Conservation (phyloP, 441 rosid species). For the Dalechampia spathulata region DNA sequence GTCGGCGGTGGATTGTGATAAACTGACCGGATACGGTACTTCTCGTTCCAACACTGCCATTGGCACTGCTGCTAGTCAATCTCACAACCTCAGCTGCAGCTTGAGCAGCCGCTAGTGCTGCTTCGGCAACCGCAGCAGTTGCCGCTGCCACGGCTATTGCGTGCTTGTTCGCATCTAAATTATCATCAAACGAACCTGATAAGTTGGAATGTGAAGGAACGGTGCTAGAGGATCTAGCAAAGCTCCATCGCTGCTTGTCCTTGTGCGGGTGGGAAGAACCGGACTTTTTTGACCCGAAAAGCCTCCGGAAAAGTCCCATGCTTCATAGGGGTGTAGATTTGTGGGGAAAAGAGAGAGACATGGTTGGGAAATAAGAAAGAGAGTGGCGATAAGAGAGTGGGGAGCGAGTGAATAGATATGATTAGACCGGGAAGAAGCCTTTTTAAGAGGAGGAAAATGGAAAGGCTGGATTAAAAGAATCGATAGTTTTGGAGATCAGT, state of each 20-base stretch:
- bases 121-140: constrained; percentile 74
- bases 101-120: constrained; percentile 73
- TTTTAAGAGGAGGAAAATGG: too few species aligned
- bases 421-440: too few species aligned
- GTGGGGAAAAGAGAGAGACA: not conserved
- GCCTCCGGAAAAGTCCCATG: constrained; percentile 75
- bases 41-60: constrained; percentile 39
- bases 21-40: constrained; percentile 16
- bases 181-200: constrained; percentile 16
- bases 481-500: too few species aligned
- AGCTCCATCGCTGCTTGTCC: constrained; percentile 71
- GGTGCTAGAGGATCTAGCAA: constrained; percentile 55
- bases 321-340: constrained; percentile 22
- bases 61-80: constrained; percentile 53
- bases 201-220: constrained; percentile 12
- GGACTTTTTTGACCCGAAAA: constrained; percentile 49
- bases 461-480: too few species aligned
- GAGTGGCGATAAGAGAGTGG: too few species aligned
- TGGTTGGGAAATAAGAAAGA: not conserved
- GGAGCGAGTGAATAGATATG: too few species aligned
- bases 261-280: constrained; percentile 13
- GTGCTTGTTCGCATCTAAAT: constrained; percentile 44
- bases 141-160: constrained; percentile 88
- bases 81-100: constrained; percentile 76
- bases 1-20: constrained; percentile 17